These are phyloP conservation scores for Blastocystis sp. DNA, from an alignment of 352 stramenopile genomes.

Conservation along the genomic window DNA sequence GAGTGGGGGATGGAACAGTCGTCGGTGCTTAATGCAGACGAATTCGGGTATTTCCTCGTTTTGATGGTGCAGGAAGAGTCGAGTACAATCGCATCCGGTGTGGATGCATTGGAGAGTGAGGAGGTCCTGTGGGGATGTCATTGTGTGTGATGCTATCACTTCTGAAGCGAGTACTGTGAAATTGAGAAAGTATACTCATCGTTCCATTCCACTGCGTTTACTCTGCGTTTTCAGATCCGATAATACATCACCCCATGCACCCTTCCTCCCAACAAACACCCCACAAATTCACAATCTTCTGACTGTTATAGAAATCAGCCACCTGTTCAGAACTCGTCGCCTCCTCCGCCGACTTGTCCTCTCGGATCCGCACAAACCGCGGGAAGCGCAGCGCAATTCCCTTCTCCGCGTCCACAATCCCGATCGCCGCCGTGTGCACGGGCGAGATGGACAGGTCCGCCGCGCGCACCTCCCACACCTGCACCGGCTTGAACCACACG, in stretches of 20 bases:
- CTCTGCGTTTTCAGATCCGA: too few species aligned
- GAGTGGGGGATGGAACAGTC: background rate
- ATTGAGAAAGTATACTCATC: too few species aligned
- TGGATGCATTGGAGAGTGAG: conserved; percentile 24
- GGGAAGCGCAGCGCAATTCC: conserved; percentile 97
- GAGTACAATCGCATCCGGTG: conserved; percentile 17
- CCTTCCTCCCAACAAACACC: conserved; percentile 2
- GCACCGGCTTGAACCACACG: conserved; percentile 88
- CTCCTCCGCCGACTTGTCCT: conserved; percentile 93
- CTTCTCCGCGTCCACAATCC: conserved; percentile 76
- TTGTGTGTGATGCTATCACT: background rate
- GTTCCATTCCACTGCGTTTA: too few species aligned
- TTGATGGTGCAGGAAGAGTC: background rate
- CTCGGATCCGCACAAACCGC: conserved; percentile 91
- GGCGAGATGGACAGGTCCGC: conserved; percentile 96
- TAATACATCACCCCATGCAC: too few species aligned
- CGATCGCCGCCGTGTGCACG: conserved; percentile 91
- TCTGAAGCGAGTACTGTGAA: too few species aligned
- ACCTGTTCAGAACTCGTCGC: conserved; percentile 93
- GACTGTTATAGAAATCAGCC: conserved; percentile 82
- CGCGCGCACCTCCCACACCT: conserved; percentile 92
- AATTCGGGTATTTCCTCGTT: background rate
- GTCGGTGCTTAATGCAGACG: conserved; percentile 53
- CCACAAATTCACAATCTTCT: conserved; percentile 75
- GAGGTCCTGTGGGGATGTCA: background rate